phyloP scores from a whole-genome alignment of 768 basidiomycete genomes.

The Kockovaella imperatae region DNA sequence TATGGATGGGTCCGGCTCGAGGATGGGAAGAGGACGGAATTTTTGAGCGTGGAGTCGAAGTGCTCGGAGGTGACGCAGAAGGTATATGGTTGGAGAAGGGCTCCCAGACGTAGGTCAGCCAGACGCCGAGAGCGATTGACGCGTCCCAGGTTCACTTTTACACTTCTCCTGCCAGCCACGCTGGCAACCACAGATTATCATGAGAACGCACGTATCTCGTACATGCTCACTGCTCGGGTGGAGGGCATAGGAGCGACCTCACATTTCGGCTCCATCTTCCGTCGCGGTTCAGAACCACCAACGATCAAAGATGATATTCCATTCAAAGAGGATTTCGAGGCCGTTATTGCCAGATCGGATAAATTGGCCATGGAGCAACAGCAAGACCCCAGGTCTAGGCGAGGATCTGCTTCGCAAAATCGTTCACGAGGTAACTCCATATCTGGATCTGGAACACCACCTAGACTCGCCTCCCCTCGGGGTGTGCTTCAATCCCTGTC shows the following conservation, averaged over 20 bases:
- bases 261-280: conserved; percentile 2
- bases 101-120: conserved; percentile 5
- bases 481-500: too few relatives aligned
- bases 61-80: conserved; percentile 20
- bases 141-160: conserved; percentile 17
- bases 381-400: conserved; percentile 4
- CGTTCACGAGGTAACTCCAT: neutral
- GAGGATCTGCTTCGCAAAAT: neutral
- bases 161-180: conserved; percentile 19
- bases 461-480: neutral
- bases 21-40: conserved; percentile 39
- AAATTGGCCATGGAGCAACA: too few relatives aligned
- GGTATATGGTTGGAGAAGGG: conserved; percentile 35
- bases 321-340: conserved; percentile 15
- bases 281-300: neutral
- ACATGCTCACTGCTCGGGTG: conserved; percentile 15
- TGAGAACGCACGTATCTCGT: conserved; percentile 15
- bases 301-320: conserved; percentile 12
- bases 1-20: conserved; percentile 22
- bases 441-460: neutral
- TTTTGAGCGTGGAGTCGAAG: conserved; percentile 31
- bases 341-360: conserved; percentile 16
- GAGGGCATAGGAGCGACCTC: conserved; percentile 12
- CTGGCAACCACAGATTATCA: conserved; percentile 20
- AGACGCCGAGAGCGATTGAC: neutral